A percentile compares a stretch with the other conserved stretches of the same genome.
Conservation (phyloP, 306 rosid species). For the Cajanus cajan region DNA sequence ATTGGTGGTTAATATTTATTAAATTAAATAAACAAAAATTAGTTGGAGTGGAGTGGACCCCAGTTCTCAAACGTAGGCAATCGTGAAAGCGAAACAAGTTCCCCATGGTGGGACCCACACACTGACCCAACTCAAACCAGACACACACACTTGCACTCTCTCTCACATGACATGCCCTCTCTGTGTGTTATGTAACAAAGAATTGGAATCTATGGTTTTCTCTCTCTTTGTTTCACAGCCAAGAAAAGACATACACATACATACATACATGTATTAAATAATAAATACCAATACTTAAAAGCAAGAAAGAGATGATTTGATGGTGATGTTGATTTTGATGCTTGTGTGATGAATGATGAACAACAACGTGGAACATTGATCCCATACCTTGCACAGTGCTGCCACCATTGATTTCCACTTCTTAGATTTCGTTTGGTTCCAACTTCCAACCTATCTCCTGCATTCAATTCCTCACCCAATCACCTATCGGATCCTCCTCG, state of each 20-base stretch:
- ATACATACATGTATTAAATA: no score
- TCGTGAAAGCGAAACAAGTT: conserved; percentile 44
- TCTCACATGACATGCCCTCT: background rate
- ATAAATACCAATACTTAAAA: background rate
- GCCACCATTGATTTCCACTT: conserved; percentile 15
- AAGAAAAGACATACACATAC: background rate
- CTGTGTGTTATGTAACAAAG: conserved; percentile 17
- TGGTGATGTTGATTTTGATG: background rate
- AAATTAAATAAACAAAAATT: conserved; percentile 8
- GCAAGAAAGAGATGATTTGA: background rate
- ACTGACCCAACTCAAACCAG: conserved; percentile 17
- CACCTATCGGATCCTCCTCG: conserved; percentile 54
- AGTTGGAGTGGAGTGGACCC: background rate
- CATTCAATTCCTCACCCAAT: conserved; percentile 18
- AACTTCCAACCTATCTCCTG: conserved; percentile 3
- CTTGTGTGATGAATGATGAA: background rate
- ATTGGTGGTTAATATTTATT: background rate
- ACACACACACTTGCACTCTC: background rate
- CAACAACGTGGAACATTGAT: conserved; percentile 26
- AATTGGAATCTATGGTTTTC: background rate
- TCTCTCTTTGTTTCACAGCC: background rate
- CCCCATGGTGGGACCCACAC: conserved; percentile 17
- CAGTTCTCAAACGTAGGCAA: conserved; percentile 12
- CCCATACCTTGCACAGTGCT: background rate
- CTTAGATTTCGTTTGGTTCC: conserved; percentile 7